A percentile compares a stretch with the other conserved stretches of the same genome.
These are phyloP conservation scores for Saccharomyces jurei DNA, from an alignment of 805 yeast species.

Conservation along the genomic window DNA sequence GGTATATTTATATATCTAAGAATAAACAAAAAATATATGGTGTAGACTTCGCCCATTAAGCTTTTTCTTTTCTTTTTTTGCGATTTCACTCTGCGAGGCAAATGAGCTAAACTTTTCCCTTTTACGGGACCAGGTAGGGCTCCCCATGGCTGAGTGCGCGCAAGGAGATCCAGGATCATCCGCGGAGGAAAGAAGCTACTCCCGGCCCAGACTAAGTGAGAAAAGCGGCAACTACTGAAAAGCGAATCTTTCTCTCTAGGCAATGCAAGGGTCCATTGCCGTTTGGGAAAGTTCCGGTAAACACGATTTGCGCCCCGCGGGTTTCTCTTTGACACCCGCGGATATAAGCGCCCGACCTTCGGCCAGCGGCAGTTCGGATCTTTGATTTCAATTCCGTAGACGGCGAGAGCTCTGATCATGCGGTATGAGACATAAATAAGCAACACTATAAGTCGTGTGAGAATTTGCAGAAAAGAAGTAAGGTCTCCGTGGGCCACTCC, in stretches of 20 bases:
- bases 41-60: not conserved
- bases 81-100: not conserved
- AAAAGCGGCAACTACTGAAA: not conserved
- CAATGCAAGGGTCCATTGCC: not conserved
- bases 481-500: not conserved
- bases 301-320: not conserved
- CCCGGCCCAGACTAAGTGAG: not conserved
- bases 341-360: not conserved
- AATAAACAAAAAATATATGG: not conserved
- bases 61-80: not conserved
- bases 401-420: not conserved
- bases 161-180: not conserved
- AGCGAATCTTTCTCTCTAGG: not conserved
- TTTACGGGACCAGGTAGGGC: not conserved
- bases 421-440: not conserved
- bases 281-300: not conserved
- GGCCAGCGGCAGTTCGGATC: not conserved
- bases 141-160: not conserved
- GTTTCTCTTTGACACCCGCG: not conserved
- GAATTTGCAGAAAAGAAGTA: not conserved
- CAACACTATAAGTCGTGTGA: not conserved
- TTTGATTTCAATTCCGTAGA: not conserved
- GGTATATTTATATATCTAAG: not conserved
- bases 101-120: not conserved
- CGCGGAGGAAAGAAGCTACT: not conserved